Conservation (phyloP, 129 eudicot species). For the Apium graveolens region DNA sequence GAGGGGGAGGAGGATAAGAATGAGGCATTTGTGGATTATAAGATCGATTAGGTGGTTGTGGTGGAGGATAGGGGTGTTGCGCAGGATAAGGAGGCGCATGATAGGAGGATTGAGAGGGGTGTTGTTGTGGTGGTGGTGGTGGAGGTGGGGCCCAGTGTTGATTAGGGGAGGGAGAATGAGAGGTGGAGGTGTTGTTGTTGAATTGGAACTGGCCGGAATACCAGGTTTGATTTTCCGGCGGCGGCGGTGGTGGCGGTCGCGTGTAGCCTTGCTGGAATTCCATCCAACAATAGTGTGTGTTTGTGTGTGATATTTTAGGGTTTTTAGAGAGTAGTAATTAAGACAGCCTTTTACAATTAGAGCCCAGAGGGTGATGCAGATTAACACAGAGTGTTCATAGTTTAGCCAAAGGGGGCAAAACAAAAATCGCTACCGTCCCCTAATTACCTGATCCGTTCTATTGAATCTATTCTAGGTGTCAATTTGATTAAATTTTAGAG, state of each 20-base stretch:
- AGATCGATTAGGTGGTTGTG: conserved; percentile 3
- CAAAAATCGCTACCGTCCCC: no score
- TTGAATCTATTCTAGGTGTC: no score
- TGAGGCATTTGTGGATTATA: conserved; percentile 26
- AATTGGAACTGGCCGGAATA: conserved; percentile 44
- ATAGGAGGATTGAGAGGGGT: conserved; percentile 25
- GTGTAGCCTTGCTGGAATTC: conserved; percentile 51
- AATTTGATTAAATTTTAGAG: no score
- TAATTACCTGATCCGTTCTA: no score
- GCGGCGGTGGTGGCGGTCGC: conserved; percentile 49
- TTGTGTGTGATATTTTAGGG: neutral
- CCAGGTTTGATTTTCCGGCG: conserved; percentile 45
- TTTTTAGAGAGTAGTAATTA: no score
- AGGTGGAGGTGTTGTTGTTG: conserved; percentile 17
- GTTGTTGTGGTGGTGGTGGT: neutral
- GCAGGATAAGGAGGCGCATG: conserved; percentile 8
- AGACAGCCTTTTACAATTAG: no score
- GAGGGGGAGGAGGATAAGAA: conserved; percentile 24
- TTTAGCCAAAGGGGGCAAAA: no score
- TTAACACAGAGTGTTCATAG: no score
- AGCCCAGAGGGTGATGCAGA: no score
- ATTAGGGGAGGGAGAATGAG: conserved; percentile 33
- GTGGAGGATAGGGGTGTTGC: conserved; percentile 25
- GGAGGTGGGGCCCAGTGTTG: conserved; percentile 33
- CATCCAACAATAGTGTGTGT: conserved; percentile 20